Evolutionary conservation across 2,329 filamentous ascomycete species (phyloP), one percentile per base, ranked within the genome.

Genomic region (Furcasterigmium furcatum): DNA sequence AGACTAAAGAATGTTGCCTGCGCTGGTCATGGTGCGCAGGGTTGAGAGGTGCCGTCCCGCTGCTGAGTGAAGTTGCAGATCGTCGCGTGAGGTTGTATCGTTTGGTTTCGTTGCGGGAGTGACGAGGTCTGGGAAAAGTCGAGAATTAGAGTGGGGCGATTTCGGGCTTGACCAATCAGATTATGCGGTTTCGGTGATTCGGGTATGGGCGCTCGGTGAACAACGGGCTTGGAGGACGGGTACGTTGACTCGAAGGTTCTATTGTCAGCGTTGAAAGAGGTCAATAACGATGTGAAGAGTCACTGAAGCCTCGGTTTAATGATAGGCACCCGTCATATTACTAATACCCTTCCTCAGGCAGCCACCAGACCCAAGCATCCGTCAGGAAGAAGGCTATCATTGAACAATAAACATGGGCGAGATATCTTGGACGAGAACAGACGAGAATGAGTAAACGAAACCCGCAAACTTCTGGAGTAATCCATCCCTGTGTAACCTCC

Each of bases 91-190:
- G 18, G 20, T 29, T 38, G 36, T n/a, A n/a, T n/a, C n/a, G n/a
- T n/a, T n/a, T n/a, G n/a, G n/a, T n/a, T n/a, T n/a, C n/a, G n/a
- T n/a, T n/a, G n/a, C n/a, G n/a, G n/a, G n/a, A n/a, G n/a, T n/a
- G n/a, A n/a, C n/a, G n/a, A n/a, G n/a, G n/a, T n/a, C n/a, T n/a
- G n/a, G 39, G 49, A 48, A 51, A 50, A 46, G 45, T 41, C 36
- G 43, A 50, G 49, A 50, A 47, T 47, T 47, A 50, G 20, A 27
- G 44, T 47, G 49, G 49, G 47, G 44, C 47, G 47, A 44, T 27
- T 45, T 42, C 41, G 21, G 42, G 21, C 25, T 16, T 40, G 29
- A 16, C 49, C 49, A 51, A 51, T 47, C 41, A 45, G 8, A n/a
- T 10, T 18, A n/a, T 22, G 13, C 14, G 4, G 21, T 12, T 36